Base-by-base conservation (phyloP, 2,329 filamentous ascomycete species). In the Penicillium sp. region DNA sequence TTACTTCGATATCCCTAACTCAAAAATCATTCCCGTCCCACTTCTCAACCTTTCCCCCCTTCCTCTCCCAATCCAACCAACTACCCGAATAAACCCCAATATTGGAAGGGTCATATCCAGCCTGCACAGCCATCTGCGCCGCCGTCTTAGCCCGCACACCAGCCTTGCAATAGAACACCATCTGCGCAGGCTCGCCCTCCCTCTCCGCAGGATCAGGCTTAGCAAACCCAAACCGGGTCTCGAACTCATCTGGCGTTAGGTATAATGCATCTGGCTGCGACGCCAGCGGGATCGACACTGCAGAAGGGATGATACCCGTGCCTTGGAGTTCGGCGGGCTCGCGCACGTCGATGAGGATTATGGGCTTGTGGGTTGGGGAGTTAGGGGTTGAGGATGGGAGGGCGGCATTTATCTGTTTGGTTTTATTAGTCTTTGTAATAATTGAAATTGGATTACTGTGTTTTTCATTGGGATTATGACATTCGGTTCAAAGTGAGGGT, bases 81-180 rank as follows among this genome's bases (percentile, higher is more conserved):
- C 78, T 80, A 26, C 80, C 80, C 37, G 69, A 63, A 72, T 80
- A 82, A 65, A 81, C 78, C 14, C 76, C 77, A 16, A 80, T 60
- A 56, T 84, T 84, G 0, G 89, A 84, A 8, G 81, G 83, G 46
- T 76, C 74, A 81, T 89, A 97, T 10, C 93, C 93, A 2, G 86
- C 88, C 69, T 89, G 82, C 65, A 80, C 79, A 30, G 94, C 94
- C 72, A 97, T 74, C 61, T 83, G 81, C 7, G 91, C 91, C 7
- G 92, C 92, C 0, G 89, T 84, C 43, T 81, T 79, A 64, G 90
- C 91, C 69, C 94, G 81, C 61, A 97, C 90, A 2, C 94, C 94
- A 0, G 92, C 87, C 77, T 91, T 95, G 77, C 94, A 99, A 74
- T 96, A 97, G 68, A 97, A 94, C 4, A 97, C 81, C 14, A 96